Base-by-base conservation (phyloP, 139 green algal genomes). In the Spirogloea muscicola region DNA sequence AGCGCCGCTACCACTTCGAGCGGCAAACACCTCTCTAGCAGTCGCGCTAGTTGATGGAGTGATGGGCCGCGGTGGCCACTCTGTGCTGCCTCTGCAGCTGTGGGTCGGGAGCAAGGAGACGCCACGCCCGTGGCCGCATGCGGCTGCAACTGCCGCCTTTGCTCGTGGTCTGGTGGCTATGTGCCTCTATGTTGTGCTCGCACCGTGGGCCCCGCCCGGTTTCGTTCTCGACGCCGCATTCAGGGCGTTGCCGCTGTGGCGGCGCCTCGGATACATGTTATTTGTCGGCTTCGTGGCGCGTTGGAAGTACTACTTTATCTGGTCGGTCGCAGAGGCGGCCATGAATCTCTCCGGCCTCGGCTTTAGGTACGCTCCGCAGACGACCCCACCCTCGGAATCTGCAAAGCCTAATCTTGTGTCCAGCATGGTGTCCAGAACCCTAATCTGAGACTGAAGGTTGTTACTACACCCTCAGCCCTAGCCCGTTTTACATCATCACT, bases 261-360 rank as follows among this genome's bases (percentile, higher is more conserved):
- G 52, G 6, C 40, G 69, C 6, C 31, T 61, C 31, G n/a, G 41
- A 7, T 76, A 52, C 49, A 73, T 82, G 38, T 76, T 62, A 38
- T 9, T 77, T 10, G 75, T 41, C 38, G 27, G 29, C 31, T 7
- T 77, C 27, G 49, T 42, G 27, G 34, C 49, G n/a, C 75, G 75
- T 16, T 81, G 71, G 62, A 82, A 82, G 46, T 82, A 82, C 71
- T 82, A 82, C 34, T 82, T 82, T 51, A 79, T 75, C 40, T 82
- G 75, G 75, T 57, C 13, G 9, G 63, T 82, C 42, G 51, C 71
- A 13, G 75, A 82, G 33, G n/a, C 52, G 31, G 48, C 71, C 46
- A 36, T 70, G 29, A 49, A 55, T 27, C 10, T 81, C 27, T 80
- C 75, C 2, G 75, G 75, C 25, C 52, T 82, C 25, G 75, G 62